A percentile compares a stretch with the other conserved stretches of the same genome.
Evolutionary conservation across 2,329 filamentous ascomycete species (phyloP).

Genomic region (Alternaria dauci): DNA sequence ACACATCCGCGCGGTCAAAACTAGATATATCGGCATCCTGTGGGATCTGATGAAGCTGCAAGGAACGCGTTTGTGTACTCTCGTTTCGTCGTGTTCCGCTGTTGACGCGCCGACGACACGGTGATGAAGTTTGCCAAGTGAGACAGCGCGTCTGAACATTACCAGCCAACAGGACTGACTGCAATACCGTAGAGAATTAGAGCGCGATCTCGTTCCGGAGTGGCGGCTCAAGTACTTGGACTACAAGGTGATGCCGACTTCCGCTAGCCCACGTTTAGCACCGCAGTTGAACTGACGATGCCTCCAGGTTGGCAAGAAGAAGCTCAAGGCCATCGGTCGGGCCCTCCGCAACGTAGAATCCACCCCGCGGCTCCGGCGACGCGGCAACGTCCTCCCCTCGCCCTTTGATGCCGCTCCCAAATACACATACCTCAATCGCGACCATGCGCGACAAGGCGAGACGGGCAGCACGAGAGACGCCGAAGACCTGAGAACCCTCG

Average conservation of each 20-base stretch:
- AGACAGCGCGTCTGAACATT: slow-evolving; percentile 27
- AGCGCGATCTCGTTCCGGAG: slow-evolving; percentile 89
- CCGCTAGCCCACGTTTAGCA: slow-evolving; percentile 16
- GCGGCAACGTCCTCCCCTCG: slow-evolving; percentile 46
- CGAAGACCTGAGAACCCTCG: slow-evolving; percentile 36
- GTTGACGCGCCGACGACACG: slow-evolving; percentile 20
- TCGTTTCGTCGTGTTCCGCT: not conserved
- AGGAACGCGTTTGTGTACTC: slow-evolving; percentile 1
- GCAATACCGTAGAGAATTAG: slow-evolving; percentile 68
- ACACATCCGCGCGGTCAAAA: not conserved
- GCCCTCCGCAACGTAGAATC: slow-evolving; percentile 70
- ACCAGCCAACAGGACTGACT: slow-evolving; percentile 9
- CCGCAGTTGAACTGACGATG: slow-evolving; percentile 17
- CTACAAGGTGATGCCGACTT: slow-evolving; percentile 73
- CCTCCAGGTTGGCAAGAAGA: slow-evolving; percentile 78
- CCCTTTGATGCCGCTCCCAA: slow-evolving; percentile 50
- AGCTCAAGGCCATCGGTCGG: slow-evolving; percentile 81
- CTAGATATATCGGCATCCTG: not conserved
- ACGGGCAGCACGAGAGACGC: slow-evolving; percentile 28
- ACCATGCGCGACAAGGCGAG: slow-evolving; percentile 28
- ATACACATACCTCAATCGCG: slow-evolving; percentile 53
- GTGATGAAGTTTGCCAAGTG: slow-evolving; percentile 71
- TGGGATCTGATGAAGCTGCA: slow-evolving; percentile 2
- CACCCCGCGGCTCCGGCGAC: slow-evolving; percentile 56
- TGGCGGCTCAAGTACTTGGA: slow-evolving; percentile 94